Conservation (phyloP, 495 filamentous ascomycete genomes). For the Astrothelium subdiscretum region DNA sequence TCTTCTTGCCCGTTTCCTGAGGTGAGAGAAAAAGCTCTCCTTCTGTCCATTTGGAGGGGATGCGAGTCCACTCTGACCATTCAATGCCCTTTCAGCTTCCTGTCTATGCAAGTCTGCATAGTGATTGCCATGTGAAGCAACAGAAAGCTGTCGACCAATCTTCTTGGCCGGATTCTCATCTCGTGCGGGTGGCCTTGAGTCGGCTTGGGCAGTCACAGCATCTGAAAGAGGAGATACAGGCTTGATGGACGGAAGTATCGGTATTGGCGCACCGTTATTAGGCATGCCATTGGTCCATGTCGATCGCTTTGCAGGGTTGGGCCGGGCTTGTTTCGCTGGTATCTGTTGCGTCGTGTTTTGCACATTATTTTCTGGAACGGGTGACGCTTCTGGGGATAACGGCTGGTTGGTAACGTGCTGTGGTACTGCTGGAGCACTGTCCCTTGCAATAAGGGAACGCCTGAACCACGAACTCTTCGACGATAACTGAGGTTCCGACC, state of each 20-base stretch:
- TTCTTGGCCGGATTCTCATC: constrained; percentile 62
- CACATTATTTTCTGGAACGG: constrained; percentile 46
- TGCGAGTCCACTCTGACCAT: constrained; percentile 58
- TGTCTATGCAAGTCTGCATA: constrained; percentile 78
- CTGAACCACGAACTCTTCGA: constrained; percentile 69
- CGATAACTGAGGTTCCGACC: constrained; percentile 39
- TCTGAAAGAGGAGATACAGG: constrained; percentile 91
- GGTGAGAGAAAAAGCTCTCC: constrained; percentile 95
- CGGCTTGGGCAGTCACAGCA: constrained; percentile 81
- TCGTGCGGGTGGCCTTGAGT: constrained; percentile 27
- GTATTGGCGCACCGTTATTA: constrained; percentile 85
- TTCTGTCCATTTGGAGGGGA: constrained; percentile 61
- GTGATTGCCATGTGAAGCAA: constrained; percentile 88
- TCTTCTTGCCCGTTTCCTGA: constrained; percentile 84
- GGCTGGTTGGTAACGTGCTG: constrained; percentile 25
- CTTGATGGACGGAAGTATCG: constrained; percentile 89
- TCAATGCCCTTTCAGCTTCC: constrained; percentile 83
- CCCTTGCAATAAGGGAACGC: constrained; percentile 72
- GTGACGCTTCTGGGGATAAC: constrained; percentile 38
- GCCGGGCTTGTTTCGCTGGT: constrained; percentile 42
- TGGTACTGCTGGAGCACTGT: constrained; percentile 45
- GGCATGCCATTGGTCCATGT: constrained; percentile 70
- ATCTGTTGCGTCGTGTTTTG: constrained; percentile 1
- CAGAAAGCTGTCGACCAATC: constrained; percentile 87
- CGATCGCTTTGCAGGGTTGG: constrained; percentile 57